Percentiles rank a stretch among this genome's conserved stretches.
phyloP scores from a whole-genome alignment of 495 filamentous ascomycete genomes.

The Saxophila tyrrhenica region DNA sequence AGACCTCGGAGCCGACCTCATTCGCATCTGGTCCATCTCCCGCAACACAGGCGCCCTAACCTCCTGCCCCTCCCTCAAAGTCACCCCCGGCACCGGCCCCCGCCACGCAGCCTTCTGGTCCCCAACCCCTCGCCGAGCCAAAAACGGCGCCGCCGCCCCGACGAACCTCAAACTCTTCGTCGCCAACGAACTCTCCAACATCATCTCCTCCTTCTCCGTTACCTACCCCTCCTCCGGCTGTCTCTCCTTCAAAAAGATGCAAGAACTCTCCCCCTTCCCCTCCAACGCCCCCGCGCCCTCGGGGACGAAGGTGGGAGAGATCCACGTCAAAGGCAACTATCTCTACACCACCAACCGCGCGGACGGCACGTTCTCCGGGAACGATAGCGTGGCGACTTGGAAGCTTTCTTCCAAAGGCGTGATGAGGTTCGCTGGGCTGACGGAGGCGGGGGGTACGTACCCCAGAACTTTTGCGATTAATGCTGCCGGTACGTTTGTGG shows the following conservation, averaged over 20 bases:
- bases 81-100: conserved; percentile 20
- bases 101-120: conserved; percentile 26
- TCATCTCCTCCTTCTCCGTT: conserved; percentile 14
- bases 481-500: conserved; percentile 21
- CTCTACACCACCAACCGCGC: conserved; percentile 32
- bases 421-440: conserved; percentile 23
- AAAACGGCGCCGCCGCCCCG: conserved; percentile 15
- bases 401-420: conserved; percentile 21
- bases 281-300: conserved; percentile 13
- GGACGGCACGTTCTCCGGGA: conserved; percentile 29
- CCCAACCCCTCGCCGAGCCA: conserved; percentile 18
- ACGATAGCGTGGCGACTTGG: conserved; percentile 29
- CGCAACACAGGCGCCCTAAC: conserved; percentile 11
- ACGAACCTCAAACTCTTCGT: background rate
- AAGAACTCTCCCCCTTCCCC: conserved; percentile 15
- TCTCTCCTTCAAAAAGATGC: conserved; percentile 16
- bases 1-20: conserved; percentile 26
- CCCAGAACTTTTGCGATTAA: conserved; percentile 30
- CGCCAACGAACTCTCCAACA: background rate
- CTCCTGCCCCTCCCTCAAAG: conserved; percentile 11
- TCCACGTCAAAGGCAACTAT: conserved; percentile 37
- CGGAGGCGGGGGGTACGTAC: conserved; percentile 28
- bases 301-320: conserved; percentile 43
- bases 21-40: conserved; percentile 23
- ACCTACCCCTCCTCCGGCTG: conserved; percentile 12